A percentile compares a stretch with the other conserved stretches of the same genome.
Conservation (phyloP, 2,329 filamentous ascomycete species). For the Ceratocystiopsis sp. region DNA sequence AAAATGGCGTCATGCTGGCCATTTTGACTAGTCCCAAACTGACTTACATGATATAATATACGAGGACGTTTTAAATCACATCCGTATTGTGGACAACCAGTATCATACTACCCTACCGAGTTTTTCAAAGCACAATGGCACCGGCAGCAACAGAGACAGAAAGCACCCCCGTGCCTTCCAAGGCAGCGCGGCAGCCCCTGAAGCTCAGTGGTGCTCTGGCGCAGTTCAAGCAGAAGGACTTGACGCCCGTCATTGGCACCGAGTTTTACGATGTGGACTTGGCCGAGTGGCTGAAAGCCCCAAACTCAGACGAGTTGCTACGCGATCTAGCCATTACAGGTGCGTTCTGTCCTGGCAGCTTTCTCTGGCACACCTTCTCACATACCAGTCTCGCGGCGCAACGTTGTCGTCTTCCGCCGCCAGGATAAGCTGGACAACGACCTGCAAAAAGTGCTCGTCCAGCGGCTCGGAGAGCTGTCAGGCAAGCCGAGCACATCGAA, state of each 20-base stretch:
- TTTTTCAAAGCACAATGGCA: too few relatives aligned
- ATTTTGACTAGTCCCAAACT: too few relatives aligned
- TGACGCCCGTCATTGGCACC: constrained; percentile 43
- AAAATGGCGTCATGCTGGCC: too few relatives aligned
- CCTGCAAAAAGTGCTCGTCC: constrained; percentile 41
- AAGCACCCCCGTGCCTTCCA: too few relatives aligned
- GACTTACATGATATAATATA: too few relatives aligned
- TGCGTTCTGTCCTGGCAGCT: constrained; percentile 17
- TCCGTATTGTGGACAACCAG: too few relatives aligned
- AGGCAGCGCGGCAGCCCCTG: constrained; percentile 18
- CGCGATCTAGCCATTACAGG: constrained; percentile 51
- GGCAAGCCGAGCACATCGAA: constrained; percentile 40
- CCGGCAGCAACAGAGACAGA: too few relatives aligned
- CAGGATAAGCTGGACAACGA: constrained; percentile 40
- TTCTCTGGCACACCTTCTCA: background rate
- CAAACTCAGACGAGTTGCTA: constrained; percentile 45
- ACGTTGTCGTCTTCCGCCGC: constrained; percentile 47
- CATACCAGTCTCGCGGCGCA: constrained; percentile 37
- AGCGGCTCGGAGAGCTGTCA: constrained; percentile 39
- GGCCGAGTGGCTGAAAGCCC: constrained; percentile 40
- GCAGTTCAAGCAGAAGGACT: constrained; percentile 35
- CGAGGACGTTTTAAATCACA: too few relatives aligned
- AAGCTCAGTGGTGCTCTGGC: constrained; percentile 34
- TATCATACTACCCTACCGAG: too few relatives aligned
- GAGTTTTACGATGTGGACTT: constrained; percentile 44